These are phyloP conservation scores for Entrophospora sp. DNA, from an alignment of 192 early-diverging fungal genomes.

Conservation along the genomic window DNA sequence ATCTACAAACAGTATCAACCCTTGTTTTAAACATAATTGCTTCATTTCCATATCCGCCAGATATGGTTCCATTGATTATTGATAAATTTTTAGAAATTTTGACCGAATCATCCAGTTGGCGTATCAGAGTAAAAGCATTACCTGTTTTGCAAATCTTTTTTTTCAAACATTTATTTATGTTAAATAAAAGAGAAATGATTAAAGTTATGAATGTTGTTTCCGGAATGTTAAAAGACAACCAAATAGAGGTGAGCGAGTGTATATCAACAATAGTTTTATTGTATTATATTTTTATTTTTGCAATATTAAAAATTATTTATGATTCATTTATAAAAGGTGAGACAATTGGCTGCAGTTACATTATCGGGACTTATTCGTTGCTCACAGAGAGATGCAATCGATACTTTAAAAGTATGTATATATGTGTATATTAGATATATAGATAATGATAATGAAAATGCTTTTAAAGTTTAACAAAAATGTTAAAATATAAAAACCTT, in stretches of 20 bases:
- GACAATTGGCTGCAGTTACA: constrained; percentile 63
- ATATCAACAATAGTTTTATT: no score
- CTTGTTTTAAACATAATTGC: constrained; percentile 41
- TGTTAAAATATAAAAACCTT: no score
- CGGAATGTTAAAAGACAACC: constrained; percentile 63
- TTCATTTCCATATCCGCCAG: constrained; percentile 40
- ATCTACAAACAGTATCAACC: constrained; percentile 51
- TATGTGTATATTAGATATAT: no score
- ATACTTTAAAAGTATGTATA: constrained; percentile 34
- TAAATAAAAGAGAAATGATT: constrained; percentile 46
- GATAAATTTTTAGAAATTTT: constrained; percentile 47
- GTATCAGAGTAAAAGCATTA: constrained; percentile 64
- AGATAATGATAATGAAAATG: no score
- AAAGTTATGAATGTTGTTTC: constrained; percentile 63
- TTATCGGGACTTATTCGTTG: constrained; percentile 69
- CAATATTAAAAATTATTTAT: no score
- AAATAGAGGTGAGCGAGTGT: constrained; percentile 63
- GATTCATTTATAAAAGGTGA: no score
- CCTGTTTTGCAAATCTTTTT: constrained; percentile 76
- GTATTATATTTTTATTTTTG: no score
- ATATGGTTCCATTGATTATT: constrained; percentile 36
- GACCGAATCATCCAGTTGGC: constrained; percentile 58
- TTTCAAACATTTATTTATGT: no score
- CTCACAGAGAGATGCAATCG: constrained; percentile 56
- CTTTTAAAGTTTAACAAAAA: background rate